Evolutionary conservation across 2,329 filamentous ascomycete species (phyloP).

Genomic region (Aspergillus thermomutatus): DNA sequence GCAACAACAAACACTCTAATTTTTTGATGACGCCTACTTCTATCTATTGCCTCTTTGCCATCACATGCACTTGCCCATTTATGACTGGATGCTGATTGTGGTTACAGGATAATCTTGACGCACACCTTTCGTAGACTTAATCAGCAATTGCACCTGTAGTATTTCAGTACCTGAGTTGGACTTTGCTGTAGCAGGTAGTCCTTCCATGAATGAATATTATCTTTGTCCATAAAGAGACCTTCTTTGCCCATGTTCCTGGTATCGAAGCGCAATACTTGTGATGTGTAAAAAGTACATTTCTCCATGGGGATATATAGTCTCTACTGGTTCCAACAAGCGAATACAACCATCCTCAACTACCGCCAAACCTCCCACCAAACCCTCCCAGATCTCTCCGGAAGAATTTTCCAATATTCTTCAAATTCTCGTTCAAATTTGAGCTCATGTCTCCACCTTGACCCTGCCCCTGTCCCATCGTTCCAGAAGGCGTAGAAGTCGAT

Average conservation of each 20-base stretch:
- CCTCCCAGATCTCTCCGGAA: slow-evolving; percentile 83
- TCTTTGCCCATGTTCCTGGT: not conserved
- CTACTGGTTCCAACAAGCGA: not conserved
- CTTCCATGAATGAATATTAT: not conserved
- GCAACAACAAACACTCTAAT: slow-evolving; percentile 69
- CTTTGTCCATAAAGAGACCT: no score
- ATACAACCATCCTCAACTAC: not conserved
- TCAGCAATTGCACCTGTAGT: not conserved
- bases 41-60: not conserved
- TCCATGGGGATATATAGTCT: not conserved
- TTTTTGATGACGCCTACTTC: slow-evolving; percentile 59
- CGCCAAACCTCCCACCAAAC: slow-evolving; percentile 68
- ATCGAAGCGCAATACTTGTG: not conserved
- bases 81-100: not conserved
- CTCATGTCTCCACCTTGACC: slow-evolving; percentile 22
- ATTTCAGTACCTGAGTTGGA: not conserved
- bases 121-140: not conserved
- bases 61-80: not conserved
- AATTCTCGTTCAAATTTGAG: slow-evolving; percentile 80
- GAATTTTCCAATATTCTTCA: slow-evolving; percentile 95
- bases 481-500: slow-evolving; percentile 22
- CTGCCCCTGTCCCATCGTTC: slow-evolving; percentile 19
- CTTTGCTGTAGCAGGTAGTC: not conserved
- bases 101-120: not conserved
- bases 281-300: not conserved